These are phyloP conservation scores for Iris pallida DNA, from an alignment of 116 monocot species.

Conservation along the genomic window DNA sequence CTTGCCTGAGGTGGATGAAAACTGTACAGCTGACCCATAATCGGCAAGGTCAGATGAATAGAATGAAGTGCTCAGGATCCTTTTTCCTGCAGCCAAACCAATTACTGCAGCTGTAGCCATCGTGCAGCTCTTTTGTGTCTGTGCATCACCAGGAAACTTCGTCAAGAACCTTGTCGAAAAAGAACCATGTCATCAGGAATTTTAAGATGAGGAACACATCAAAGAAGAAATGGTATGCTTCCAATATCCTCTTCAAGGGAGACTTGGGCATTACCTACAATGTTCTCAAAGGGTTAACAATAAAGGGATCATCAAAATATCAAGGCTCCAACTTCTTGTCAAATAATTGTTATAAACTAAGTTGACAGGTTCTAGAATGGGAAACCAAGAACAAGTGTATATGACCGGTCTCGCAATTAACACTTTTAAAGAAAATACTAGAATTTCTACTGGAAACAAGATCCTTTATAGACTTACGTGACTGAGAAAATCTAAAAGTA, in stretches of 20 bases:
- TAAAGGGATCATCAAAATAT: too few species aligned
- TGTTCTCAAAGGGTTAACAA: too few species aligned
- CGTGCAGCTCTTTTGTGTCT: conserved; percentile 18
- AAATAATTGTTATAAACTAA: too few species aligned
- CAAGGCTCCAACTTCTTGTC: too few species aligned
- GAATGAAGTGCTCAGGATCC: conserved; percentile 67
- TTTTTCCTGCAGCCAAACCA: conserved; percentile 66
- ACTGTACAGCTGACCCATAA: conserved; percentile 31
- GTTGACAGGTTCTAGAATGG: too few species aligned
- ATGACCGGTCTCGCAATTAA: too few species aligned
- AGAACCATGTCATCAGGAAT: conserved; percentile 4
- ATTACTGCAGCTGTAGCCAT: conserved; percentile 84
- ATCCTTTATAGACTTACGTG: too few species aligned
- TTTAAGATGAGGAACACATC: not conserved
- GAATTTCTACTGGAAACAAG: too few species aligned
- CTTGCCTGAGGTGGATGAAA: conserved; percentile 27
- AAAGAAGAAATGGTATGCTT: not conserved
- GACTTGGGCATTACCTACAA: not conserved
- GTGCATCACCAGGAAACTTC: not conserved
- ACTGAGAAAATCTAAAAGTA: too few species aligned
- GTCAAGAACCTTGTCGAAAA: not conserved
- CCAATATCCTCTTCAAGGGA: not conserved
- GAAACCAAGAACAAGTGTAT: too few species aligned
- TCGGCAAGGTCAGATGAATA: conserved; percentile 61
- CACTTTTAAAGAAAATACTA: too few species aligned